Evolutionary conservation across 2,329 filamentous ascomycete genomes (phyloP).

Genomic region (Xylariaceae sp.): DNA sequence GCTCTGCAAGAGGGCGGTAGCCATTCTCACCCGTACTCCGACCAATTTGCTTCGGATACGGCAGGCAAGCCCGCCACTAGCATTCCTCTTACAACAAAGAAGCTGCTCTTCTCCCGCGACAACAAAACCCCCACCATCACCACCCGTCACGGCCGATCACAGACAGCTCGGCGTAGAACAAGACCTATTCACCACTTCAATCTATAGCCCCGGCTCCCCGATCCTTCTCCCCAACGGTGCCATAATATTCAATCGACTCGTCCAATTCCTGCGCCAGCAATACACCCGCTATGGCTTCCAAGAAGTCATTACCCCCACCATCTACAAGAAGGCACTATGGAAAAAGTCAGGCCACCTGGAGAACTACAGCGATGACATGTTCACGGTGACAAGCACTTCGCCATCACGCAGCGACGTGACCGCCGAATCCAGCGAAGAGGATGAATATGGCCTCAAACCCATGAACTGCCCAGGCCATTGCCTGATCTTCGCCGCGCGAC

Average conservation of each 20-base stretch:
- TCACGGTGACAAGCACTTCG: slow-evolving; percentile 62
- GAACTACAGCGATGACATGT: slow-evolving; percentile 91
- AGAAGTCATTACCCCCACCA: slow-evolving; percentile 83
- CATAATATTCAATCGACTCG: slow-evolving; percentile 75
- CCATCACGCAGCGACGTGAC: slow-evolving; percentile 34
- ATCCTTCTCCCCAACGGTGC: slow-evolving; percentile 79
- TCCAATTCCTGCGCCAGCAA: slow-evolving; percentile 75
- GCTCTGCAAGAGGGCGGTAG: slow-evolving; percentile 23
- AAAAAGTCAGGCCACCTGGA: slow-evolving; percentile 80
- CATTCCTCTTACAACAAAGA: slow-evolving; percentile 12
- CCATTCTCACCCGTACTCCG: slow-evolving; percentile 13
- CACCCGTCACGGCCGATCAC: slow-evolving; percentile 43
- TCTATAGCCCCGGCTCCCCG: slow-evolving; percentile 78
- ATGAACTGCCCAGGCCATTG: slow-evolving; percentile 99
- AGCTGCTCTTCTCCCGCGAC: slow-evolving; percentile 31
- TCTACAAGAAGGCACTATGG: slow-evolving; percentile 87
- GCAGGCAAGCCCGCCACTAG: slow-evolving; percentile 3
- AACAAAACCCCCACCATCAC: slow-evolving; percentile 20
- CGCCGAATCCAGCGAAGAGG: slow-evolving; percentile 27
- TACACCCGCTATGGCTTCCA: slow-evolving; percentile 81
- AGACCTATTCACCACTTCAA: slow-evolving; percentile 71
- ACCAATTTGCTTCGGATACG: slow-evolving; percentile 18
- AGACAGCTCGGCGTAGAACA: slow-evolving; percentile 58
- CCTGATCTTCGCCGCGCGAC: slow-evolving; percentile 76
- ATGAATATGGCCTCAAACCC: slow-evolving; percentile 66